Percentiles rank a stretch among this genome's conserved stretches.
Evolutionary conservation across 2,329 filamentous ascomycete species (phyloP).

Genomic region (Tolypocladium endophyticum): DNA sequence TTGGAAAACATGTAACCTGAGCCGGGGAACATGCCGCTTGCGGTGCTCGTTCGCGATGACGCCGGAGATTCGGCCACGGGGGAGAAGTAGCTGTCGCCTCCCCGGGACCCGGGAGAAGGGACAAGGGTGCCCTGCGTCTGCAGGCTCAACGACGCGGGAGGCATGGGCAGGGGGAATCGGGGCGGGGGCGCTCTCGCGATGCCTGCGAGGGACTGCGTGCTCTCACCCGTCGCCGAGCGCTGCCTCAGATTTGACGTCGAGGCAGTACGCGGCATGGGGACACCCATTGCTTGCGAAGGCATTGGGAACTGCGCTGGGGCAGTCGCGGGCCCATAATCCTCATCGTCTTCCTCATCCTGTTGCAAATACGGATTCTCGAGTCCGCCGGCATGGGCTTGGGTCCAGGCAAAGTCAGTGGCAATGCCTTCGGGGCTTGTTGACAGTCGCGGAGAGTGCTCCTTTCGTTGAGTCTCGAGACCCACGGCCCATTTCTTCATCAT

Average conservation of each 20-base stretch:
- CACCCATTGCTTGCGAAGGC: conserved; percentile 12
- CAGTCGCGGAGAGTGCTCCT: conserved; percentile 43
- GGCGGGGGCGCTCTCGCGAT: conserved; percentile 54
- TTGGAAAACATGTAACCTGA: conserved; percentile 61
- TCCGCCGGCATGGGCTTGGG: conserved; percentile 52
- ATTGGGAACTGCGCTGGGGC: conserved; percentile 25
- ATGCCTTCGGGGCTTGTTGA: conserved; percentile 34
- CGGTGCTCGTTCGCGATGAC: conserved; percentile 63
- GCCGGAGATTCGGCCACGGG: conserved; percentile 71
- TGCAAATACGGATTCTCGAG: conserved; percentile 76
- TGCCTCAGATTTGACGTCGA: conserved; percentile 67
- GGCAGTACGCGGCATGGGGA: conserved; percentile 28
- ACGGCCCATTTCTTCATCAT: conserved; percentile 85
- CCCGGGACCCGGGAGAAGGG: conserved; percentile 50
- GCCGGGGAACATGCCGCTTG: conserved; percentile 59
- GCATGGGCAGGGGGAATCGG: conserved; percentile 58
- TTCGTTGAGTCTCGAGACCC: conserved; percentile 68
- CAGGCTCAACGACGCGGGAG: conserved; percentile 52
- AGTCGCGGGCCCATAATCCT: conserved; percentile 32
- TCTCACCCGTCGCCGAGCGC: conserved; percentile 67
- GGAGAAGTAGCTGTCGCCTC: conserved; percentile 86
- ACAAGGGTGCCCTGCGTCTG: conserved; percentile 44
- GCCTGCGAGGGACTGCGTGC: conserved; percentile 45
- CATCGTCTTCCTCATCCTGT: conserved; percentile 53
- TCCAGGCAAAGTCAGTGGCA: conserved; percentile 71